Evolutionary conservation across 257 asterid species (phyloP).

Genomic region (Craterostigma plantagineum): DNA sequence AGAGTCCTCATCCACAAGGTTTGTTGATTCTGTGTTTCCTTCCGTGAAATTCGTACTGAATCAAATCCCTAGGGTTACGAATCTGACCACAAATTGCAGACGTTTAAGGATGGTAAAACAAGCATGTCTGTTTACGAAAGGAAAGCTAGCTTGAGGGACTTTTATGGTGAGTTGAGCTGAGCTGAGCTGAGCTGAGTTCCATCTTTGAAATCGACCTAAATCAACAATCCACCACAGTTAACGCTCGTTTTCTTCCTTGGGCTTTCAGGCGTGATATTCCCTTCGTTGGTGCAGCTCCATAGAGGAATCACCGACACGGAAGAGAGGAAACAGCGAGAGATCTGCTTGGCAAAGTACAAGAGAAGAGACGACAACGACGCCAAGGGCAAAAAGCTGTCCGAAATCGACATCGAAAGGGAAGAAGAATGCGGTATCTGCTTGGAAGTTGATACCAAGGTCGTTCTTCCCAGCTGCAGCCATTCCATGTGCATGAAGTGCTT

Average conservation of each 20-base stretch:
- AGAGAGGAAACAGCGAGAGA: slow-evolving; percentile 70
- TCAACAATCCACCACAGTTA: background rate
- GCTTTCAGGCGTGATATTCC: slow-evolving; percentile 67
- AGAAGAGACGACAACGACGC: slow-evolving; percentile 34
- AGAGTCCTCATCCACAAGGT: slow-evolving; percentile 71
- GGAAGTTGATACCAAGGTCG: slow-evolving; percentile 78
- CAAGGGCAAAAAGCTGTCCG: slow-evolving; percentile 57
- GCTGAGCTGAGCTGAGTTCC: too few relatives aligned
- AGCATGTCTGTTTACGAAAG: slow-evolving; percentile 65
- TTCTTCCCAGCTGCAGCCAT: slow-evolving; percentile 69
- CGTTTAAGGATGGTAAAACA: slow-evolving; percentile 67
- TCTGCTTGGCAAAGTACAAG: slow-evolving; percentile 35
- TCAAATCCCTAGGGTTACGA: background rate
- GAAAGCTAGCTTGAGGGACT: slow-evolving; percentile 64
- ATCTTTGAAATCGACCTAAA: too few relatives aligned
- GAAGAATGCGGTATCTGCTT: slow-evolving; percentile 94
- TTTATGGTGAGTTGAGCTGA: slow-evolving; percentile 83
- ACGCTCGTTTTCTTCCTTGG: background rate
- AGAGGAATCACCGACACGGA: slow-evolving; percentile 65
- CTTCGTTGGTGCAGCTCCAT: slow-evolving; percentile 73
- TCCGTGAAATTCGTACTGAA: background rate
- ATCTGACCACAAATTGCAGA: slow-evolving; percentile 24
- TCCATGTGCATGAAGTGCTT: slow-evolving; percentile 73
- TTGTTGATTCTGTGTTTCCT: slow-evolving; percentile 8
- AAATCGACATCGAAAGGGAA: slow-evolving; percentile 74